Percentiles rank a stretch among this genome's conserved stretches.
Evolutionary conservation across 768 basidiomycete species (phyloP).

Genomic region (Boletus tylopilopsis): DNA sequence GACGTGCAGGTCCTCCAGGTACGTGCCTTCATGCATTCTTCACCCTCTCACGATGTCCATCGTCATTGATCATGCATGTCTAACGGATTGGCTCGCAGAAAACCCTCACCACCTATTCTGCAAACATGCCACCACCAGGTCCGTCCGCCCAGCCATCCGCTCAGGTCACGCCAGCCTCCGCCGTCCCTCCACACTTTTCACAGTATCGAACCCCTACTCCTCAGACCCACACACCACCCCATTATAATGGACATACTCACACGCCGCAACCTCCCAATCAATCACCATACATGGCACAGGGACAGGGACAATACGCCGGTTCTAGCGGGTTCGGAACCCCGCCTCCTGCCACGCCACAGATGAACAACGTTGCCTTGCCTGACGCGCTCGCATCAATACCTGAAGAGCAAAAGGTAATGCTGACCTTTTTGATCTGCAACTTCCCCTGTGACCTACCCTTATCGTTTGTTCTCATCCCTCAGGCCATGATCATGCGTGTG

Average conservation of each 20-base stretch:
- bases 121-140: conserved; percentile 20
- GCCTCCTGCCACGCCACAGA: conserved; percentile 19
- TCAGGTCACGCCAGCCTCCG: conserved; percentile 32
- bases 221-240: conserved; percentile 27
- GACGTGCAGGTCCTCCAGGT: conserved; percentile 77
- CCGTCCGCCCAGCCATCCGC: conserved; percentile 24
- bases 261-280: conserved; percentile 25
- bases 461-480: conserved; percentile 11
- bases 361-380: conserved; percentile 32
- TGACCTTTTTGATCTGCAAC: conserved; percentile 6
- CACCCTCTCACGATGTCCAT: background rate
- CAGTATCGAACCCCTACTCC: conserved; percentile 37
- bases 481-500: conserved; percentile 77
- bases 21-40: conserved; percentile 4
- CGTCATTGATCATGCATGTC: background rate
- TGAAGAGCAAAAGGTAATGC: conserved; percentile 63
- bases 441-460: no score
- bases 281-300: conserved; percentile 16
- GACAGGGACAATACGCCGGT: conserved; percentile 18
- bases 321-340: conserved; percentile 19
- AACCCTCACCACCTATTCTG: conserved; percentile 55
- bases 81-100: conserved; percentile 37
- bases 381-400: conserved; percentile 58
- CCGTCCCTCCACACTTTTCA: conserved; percentile 44
- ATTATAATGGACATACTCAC: conserved; percentile 27